phyloP scores from a whole-genome alignment of 139 green algal species.

The Tetratostichococcus sp. region DNA sequence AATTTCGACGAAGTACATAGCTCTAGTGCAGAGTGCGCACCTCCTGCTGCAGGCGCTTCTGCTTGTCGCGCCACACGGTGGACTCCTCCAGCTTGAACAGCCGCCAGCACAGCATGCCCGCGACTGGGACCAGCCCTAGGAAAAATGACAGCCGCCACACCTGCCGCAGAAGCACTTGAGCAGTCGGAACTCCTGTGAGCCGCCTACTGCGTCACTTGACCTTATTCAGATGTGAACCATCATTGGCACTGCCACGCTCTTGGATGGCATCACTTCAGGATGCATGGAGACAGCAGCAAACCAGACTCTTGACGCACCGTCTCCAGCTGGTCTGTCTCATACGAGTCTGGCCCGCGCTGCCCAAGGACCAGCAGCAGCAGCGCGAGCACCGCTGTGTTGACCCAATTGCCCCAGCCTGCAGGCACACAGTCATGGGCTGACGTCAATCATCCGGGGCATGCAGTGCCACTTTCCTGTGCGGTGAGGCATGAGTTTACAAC shows the following conservation, averaged over 20 bases:
- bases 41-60: neutral
- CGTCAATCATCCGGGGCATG: too few species aligned
- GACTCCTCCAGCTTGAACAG: conserved; percentile 28
- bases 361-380: neutral
- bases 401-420: neutral
- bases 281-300: neutral
- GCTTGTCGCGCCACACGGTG: conserved; percentile 20
- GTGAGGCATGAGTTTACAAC: too few species aligned
- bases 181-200: too few species aligned
- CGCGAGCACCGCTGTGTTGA: neutral
- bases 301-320: neutral
- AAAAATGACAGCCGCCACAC: neutral
- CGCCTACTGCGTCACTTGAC: too few species aligned
- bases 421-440: neutral
- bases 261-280: too few species aligned
- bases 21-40: too few species aligned
- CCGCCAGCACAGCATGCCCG: conserved; percentile 10
- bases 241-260: too few species aligned
- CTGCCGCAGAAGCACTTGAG: neutral
- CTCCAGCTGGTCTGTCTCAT: neutral
- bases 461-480: too few species aligned
- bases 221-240: too few species aligned
- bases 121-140: neutral
- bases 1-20: too few species aligned
- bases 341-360: neutral